These are phyloP conservation scores for Microsporum audouinii DNA, from an alignment of 2,329 filamentous ascomycete genomes.

Conservation along the genomic window DNA sequence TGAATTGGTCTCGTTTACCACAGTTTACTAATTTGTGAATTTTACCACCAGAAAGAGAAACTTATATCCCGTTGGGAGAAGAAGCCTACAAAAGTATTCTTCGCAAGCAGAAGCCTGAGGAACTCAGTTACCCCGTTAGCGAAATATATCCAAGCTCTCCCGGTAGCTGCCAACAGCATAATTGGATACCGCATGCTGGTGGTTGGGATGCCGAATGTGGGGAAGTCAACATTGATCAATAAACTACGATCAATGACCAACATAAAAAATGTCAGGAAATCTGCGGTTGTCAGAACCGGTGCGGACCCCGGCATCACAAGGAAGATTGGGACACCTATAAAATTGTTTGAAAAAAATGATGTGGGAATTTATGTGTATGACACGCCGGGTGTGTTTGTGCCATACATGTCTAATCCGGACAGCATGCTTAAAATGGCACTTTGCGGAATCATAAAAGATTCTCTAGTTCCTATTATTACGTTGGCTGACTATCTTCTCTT, in stretches of 20 bases:
- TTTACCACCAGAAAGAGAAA: slow-evolving; percentile 21
- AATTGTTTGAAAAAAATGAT: slow-evolving; percentile 53
- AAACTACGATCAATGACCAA: slow-evolving; percentile 49
- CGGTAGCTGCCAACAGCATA: slow-evolving; percentile 30
- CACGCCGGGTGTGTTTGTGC: slow-evolving; percentile 90
- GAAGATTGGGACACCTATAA: slow-evolving; percentile 71
- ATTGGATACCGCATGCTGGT: slow-evolving; percentile 75
- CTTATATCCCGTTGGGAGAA: slow-evolving; percentile 26
- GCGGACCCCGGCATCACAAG: slow-evolving; percentile 82
- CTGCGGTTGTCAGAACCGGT: slow-evolving; percentile 72
- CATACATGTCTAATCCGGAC: slow-evolving; percentile 73
- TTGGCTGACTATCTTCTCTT: slow-evolving; percentile 86
- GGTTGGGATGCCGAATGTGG: slow-evolving; percentile 96
- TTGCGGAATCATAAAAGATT: slow-evolving; percentile 82
- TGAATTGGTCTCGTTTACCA: not conserved
- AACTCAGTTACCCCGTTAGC: slow-evolving; percentile 25
- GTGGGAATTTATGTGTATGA: slow-evolving; percentile 69
- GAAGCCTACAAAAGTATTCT: slow-evolving; percentile 25
- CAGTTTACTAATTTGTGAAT: not conserved
- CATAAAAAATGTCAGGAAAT: slow-evolving; percentile 32
- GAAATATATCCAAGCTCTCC: slow-evolving; percentile 20
- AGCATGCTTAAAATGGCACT: slow-evolving; percentile 93
- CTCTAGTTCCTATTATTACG: slow-evolving; percentile 63
- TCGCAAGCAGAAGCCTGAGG: slow-evolving; percentile 23
- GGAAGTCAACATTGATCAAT: slow-evolving; percentile 92